Base-by-base conservation (phyloP, 345 rosid species). In the Salix caprea region DNA sequence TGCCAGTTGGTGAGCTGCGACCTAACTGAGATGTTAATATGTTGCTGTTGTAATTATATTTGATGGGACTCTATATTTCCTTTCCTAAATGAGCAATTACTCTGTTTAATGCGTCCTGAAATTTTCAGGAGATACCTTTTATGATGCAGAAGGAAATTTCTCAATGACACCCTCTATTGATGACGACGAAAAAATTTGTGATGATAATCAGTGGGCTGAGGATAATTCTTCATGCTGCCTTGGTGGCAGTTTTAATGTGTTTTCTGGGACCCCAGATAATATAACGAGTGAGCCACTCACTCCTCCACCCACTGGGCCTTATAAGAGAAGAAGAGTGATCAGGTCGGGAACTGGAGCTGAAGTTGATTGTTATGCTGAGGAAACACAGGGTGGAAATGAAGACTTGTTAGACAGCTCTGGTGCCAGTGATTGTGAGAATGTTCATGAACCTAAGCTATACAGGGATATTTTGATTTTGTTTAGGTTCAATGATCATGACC, bases 141-240 rank as follows among this genome's bases (percentile, higher is more conserved):
- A 90, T 78, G 99, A 96, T 77, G 96, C 97, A 34, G 83, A 92
- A 85, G 87, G 82, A 23, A 88, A 88, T 70, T 91, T 92, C 61
- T 74, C 89, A 0, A 76, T 73, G 76, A 21, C 86, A 34, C 69
- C 58, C 2, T 74, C 73, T 39, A 19, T 78, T 42, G 83, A 87
- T 73, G 84, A 77, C 74, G 90, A 86, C 6, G 86, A 88, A 3
- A 81, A 69, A 54, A 42, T 64, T 34, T 30, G 72, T 67, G 70
- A 44, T 28, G 85, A 80, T 78, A 76, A 76, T 83, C 62, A 46
- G 19, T 81, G 81, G 74, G 72, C 54, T 72, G 80, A 81, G 70
- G 81, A 87, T 73, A 85, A 73, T 66, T 83, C 87, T 78, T 84
- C 86, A 34, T 75, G 71, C 74, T 73, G 78, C 80, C 70, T 70